Evolutionary conservation across 768 basidiomycete genomes (phyloP), one percentile per base, ranked within the genome.

Genomic region (Tremella fuciformis): DNA sequence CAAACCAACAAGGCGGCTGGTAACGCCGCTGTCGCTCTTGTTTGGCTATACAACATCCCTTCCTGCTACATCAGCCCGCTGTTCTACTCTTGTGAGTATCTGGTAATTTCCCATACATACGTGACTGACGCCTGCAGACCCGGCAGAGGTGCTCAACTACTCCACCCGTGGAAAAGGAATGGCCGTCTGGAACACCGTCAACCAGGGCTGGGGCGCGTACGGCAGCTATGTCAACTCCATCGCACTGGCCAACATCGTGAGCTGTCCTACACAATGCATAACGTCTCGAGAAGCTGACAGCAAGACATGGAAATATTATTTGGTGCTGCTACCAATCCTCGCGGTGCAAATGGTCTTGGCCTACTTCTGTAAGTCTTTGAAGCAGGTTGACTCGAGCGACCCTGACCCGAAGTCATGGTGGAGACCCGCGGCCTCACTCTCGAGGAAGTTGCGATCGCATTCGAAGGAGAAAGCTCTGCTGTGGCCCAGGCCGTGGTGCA

Each of bases 31-130:
- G 48, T 50, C 8, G 48, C 26, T 16, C 26, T 50, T 50, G 48
- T 50, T 26, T 50, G 48, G 48, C 16, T 50, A 57, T 53, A 51
- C 70, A 62, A 19, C 82, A 89, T 80, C 49, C 65, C 60, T 38
- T 60, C 57, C 88, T 53, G 51, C 24, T 34, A 41, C 19, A 40
- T 19, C 39, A 29, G 25, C 22, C 42, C 42, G 7, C 15, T 46
- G n/a, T 46, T 46, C 22, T 46, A 46, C 42, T 46, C 42, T 46
- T 46, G 29, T 34, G 29, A 34, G 29, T 34, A 4, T 4, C 29
- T 4, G 29, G 6, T 34, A 34, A 6, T 34, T 34, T 11, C 11
- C 29, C 29, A 34, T 6, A 34, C 6, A 11, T 34, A 4, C 4
- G 4, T 34, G 29, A 4, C 29, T 34, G 29, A 34, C 29, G 11